phyloP scores from a whole-genome alignment of 192 early-diverging fungal genomes.

The Coemansia sp. region DNA sequence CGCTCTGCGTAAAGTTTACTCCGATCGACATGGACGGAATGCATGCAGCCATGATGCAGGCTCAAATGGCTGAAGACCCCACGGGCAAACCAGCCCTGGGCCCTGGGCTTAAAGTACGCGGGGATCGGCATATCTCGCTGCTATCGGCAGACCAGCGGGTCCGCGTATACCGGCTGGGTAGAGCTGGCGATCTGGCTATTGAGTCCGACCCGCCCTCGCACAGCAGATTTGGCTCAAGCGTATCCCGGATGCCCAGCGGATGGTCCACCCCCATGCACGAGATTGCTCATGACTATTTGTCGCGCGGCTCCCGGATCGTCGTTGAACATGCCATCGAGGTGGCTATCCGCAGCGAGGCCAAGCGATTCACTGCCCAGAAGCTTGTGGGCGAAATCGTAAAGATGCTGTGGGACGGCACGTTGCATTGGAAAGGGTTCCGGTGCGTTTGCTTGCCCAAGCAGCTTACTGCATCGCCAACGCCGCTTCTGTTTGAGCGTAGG shows the following conservation, averaged over 20 bases:
- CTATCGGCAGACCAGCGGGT: slow-evolving; percentile 39
- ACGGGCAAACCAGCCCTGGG: neutral
- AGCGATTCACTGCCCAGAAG: slow-evolving; percentile 36
- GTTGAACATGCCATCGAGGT: slow-evolving; percentile 35
- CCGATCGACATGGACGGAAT: slow-evolving; percentile 31
- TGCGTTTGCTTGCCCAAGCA: slow-evolving; percentile 13
- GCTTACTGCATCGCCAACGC: neutral
- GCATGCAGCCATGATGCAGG: slow-evolving; percentile 9
- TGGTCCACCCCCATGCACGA: slow-evolving; percentile 18
- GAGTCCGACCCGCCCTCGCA: slow-evolving; percentile 18
- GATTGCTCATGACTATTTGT: slow-evolving; percentile 23
- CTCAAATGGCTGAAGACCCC: neutral
- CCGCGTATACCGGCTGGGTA: slow-evolving; percentile 37
- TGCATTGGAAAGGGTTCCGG: slow-evolving; percentile 44
- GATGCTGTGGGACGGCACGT: slow-evolving; percentile 34
- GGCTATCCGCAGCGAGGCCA: slow-evolving; percentile 40
- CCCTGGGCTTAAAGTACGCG: slow-evolving; percentile 6
- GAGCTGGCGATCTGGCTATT: slow-evolving; percentile 19
- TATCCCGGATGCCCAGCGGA: neutral
- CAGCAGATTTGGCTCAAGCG: neutral
- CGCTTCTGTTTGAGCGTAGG: slow-evolving; percentile 7
- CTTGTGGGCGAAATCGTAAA: slow-evolving; percentile 34
- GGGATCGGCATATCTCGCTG: slow-evolving; percentile 40
- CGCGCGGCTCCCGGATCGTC: slow-evolving; percentile 27
- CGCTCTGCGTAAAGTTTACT: slow-evolving; percentile 43